phyloP scores from a whole-genome alignment of 306 rosid species.

The Argentina anserina region DNA sequence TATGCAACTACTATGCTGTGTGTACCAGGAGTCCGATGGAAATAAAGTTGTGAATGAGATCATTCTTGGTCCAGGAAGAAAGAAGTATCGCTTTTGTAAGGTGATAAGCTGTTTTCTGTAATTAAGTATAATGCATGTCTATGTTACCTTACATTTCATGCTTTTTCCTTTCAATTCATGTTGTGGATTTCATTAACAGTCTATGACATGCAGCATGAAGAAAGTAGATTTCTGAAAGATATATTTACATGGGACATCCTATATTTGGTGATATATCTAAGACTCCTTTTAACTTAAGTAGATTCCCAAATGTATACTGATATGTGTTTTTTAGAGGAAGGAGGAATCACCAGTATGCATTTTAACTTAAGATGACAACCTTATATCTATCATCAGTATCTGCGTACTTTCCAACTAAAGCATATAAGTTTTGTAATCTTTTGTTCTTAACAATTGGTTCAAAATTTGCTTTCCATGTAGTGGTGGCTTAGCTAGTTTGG shows the following conservation, averaged over 20 bases:
- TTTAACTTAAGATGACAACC: not conserved
- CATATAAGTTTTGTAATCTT: not conserved
- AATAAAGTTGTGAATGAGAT: slow-evolving; percentile 60
- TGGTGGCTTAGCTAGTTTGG: slow-evolving; percentile 12
- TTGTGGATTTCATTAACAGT: not conserved
- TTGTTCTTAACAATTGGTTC: not conserved
- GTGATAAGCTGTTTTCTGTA: slow-evolving; percentile 28
- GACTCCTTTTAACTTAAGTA: not conserved
- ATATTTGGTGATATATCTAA: not conserved
- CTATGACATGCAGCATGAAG: not conserved
- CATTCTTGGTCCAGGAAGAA: slow-evolving; percentile 61
- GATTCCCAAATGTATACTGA: not conserved
- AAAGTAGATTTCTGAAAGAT: not conserved
- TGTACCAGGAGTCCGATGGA: slow-evolving; percentile 66
- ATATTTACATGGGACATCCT: not conserved
- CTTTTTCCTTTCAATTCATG: not conserved
- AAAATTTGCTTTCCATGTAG: slow-evolving; percentile 7
- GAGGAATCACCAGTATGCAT: not conserved
- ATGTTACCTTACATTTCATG: not conserved
- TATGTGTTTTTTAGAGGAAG: not conserved
- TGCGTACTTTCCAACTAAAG: not conserved
- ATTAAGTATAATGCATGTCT: not conserved
- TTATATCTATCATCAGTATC: not conserved
- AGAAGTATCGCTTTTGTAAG: slow-evolving; percentile 69
- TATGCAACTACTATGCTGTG: slow-evolving; percentile 18